These are phyloP conservation scores for Colletotrichum truncatum DNA, from an alignment of 2,329 filamentous ascomycete species.

Conservation along the genomic window DNA sequence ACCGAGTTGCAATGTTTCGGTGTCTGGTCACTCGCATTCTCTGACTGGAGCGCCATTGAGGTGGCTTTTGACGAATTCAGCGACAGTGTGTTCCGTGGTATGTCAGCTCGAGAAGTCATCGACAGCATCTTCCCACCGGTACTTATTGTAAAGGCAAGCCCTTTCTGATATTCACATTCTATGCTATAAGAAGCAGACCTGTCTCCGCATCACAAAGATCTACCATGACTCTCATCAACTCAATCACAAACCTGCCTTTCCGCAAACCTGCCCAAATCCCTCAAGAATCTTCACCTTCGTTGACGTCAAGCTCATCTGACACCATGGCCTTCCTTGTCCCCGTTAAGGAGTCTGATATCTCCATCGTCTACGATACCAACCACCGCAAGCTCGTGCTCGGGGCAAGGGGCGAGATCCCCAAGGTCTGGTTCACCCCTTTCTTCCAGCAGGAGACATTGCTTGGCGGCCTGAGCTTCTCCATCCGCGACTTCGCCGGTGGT, in stretches of 20 bases:
- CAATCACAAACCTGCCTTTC: neutral
- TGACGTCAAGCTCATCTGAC: neutral
- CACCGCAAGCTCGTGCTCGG: neutral
- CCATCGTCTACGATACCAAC: neutral
- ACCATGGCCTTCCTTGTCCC: neutral
- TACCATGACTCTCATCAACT: neutral
- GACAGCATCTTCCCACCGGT: neutral
- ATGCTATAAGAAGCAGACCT: neutral
- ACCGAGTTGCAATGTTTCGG: neutral
- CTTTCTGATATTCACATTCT: neutral
- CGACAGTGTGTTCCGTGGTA: neutral
- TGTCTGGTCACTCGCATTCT: neutral
- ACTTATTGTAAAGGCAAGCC: neutral
- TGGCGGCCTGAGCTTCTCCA: neutral
- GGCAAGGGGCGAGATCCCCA: neutral
- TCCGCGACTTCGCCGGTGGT: neutral
- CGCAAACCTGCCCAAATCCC: neutral
- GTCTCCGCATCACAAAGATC: neutral
- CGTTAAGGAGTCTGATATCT: neutral
- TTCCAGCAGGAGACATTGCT: neutral
- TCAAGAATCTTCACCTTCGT: neutral
- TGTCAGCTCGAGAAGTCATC: neutral
- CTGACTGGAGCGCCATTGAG: neutral
- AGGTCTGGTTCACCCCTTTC: neutral
- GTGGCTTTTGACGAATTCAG: neutral